Base-by-base conservation (phyloP, 2,329 filamentous ascomycete species). In the Leptographium flavum region DNA sequence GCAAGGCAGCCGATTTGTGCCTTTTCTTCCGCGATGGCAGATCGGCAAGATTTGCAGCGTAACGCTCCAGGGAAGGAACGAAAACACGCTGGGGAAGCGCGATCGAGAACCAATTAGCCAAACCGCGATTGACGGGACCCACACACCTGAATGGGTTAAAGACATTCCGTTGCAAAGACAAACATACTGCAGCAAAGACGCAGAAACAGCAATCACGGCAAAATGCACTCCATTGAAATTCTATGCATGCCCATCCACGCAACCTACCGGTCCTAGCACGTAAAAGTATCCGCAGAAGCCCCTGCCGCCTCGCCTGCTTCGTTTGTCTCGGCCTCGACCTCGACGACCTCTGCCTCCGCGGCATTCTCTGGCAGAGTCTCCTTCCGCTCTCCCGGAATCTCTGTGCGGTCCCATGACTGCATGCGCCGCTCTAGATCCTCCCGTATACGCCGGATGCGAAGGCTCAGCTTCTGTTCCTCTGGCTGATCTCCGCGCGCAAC, bases 351-450 rank as follows among this genome's bases (percentile, higher is more conserved):
- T 7, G n/a, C 19, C 31, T 33, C 15, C 15, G 17, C 4, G 13
- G 33, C 17, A 8, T 5, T 3, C 6, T 22, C 21, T 37, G 11
- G 13, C 17, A 5, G 17, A 37, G 4, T 37, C 19, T 23, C 9
- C 7, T 21, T 23, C 32, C 19, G 5, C 6, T 17, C n/a, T 33
- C 21, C 14, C 17, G 8, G 19, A 19, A 4, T 19, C 19, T 3
- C 35, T 6, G 11, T 23, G 8, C 21, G 15, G 5, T 42, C 23
- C 48, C 46, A 50, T 1, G 31, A 9, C 42, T 48, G 30, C 14
- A 42, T 17, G 14, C 45, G 47, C 15, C 19, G 28, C 35, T 49
- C 47, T n/a, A 47, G 27, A n/a, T 49, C 45, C 21, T 46, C 21
- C 4, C 45, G 47, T 3, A 51, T 19, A 1, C 25, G 21, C 4